These are phyloP conservation scores for Marasmius tenuissimus DNA, from an alignment of 1,284 basidiomycete species.

Conservation along the genomic window DNA sequence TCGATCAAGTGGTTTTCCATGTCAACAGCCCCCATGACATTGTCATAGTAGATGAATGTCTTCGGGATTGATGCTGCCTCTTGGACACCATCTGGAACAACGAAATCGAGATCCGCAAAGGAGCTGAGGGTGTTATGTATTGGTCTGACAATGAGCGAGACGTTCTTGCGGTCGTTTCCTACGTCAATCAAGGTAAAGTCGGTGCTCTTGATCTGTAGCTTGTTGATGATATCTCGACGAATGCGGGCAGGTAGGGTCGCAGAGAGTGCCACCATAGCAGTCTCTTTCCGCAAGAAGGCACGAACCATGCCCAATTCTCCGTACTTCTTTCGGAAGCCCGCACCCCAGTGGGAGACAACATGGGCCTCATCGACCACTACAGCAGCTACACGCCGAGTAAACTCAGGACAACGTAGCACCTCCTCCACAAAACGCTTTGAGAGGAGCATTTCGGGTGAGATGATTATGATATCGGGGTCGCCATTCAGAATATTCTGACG, in stretches of 20 bases:
- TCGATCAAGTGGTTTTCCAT: slow-evolving; percentile 24
- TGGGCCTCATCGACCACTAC: slow-evolving; percentile 42
- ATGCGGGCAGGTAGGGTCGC: slow-evolving; percentile 36
- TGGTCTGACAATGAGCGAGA: slow-evolving; percentile 36
- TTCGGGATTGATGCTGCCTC: slow-evolving; percentile 16
- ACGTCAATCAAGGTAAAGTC: slow-evolving; percentile 22
- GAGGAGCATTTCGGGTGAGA: slow-evolving; percentile 40
- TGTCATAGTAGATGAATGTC: slow-evolving; percentile 29
- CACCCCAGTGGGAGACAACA: slow-evolving; percentile 41
- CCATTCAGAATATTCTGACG: slow-evolving; percentile 27
- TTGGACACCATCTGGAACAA: slow-evolving; percentile 23
- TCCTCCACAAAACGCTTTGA: slow-evolving; percentile 29
- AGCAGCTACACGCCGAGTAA: slow-evolving; percentile 25
- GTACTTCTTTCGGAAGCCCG: slow-evolving; percentile 41
- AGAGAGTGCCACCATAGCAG: slow-evolving; percentile 36
- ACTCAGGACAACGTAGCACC: slow-evolving; percentile 29
- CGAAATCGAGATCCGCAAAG: slow-evolving; percentile 36
- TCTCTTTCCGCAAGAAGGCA: slow-evolving; percentile 30
- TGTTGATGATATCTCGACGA: slow-evolving; percentile 27
- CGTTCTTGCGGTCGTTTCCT: slow-evolving; percentile 40
- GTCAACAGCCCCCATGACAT: slow-evolving; percentile 21
- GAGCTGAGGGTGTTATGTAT: slow-evolving; percentile 36
- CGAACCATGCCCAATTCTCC: slow-evolving; percentile 31
- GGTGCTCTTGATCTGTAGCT: slow-evolving; percentile 28
- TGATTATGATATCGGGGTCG: slow-evolving; percentile 33